These are phyloP conservation scores for Microstegium vimineum DNA, from an alignment of 176 grass and related monocot species.

Conservation along the genomic window DNA sequence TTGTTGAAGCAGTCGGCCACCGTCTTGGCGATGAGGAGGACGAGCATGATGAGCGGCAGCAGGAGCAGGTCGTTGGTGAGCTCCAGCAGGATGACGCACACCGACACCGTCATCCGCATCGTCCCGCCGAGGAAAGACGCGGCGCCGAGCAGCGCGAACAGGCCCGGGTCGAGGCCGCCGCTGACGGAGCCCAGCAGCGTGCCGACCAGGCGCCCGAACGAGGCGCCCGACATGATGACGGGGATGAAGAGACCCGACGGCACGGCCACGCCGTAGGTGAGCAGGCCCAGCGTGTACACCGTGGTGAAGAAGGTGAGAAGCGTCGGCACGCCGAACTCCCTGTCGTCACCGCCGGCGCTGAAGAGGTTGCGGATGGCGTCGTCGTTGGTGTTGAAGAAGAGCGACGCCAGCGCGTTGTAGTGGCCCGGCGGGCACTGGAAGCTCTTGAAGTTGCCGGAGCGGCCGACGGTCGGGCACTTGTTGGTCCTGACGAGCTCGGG, in stretches of 20 bases:
- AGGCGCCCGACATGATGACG: slow-evolving; percentile 44
- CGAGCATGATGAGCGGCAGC: slow-evolving; percentile 71
- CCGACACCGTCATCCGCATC: slow-evolving; percentile 75
- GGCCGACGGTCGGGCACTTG: slow-evolving; percentile 54
- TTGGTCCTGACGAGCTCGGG: neutral
- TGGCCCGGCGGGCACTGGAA: slow-evolving; percentile 53
- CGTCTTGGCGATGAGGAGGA: slow-evolving; percentile 62
- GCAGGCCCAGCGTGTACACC: slow-evolving; percentile 39
- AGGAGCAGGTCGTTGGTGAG: slow-evolving; percentile 63
- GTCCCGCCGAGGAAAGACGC: slow-evolving; percentile 65
- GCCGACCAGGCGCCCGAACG: slow-evolving; percentile 43
- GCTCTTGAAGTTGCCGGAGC: slow-evolving; percentile 69
- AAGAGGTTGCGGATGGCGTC: slow-evolving; percentile 77
- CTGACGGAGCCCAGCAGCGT: slow-evolving; percentile 22
- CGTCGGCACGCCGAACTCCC: slow-evolving; percentile 45
- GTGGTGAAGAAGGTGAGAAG: slow-evolving; percentile 46
- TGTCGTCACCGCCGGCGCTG: slow-evolving; percentile 26
- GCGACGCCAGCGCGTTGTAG: slow-evolving; percentile 65
- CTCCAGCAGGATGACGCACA: slow-evolving; percentile 77
- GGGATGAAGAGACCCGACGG: slow-evolving; percentile 73
- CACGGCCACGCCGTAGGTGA: slow-evolving; percentile 65
- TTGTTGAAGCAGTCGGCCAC: slow-evolving; percentile 78
- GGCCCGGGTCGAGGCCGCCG: slow-evolving; percentile 45
- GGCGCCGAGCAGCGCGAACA: slow-evolving; percentile 51
- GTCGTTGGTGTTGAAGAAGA: slow-evolving; percentile 77